Evolutionary conservation across 495 filamentous ascomycete genomes (phyloP).

Genomic region (Penicillium subrubescens): DNA sequence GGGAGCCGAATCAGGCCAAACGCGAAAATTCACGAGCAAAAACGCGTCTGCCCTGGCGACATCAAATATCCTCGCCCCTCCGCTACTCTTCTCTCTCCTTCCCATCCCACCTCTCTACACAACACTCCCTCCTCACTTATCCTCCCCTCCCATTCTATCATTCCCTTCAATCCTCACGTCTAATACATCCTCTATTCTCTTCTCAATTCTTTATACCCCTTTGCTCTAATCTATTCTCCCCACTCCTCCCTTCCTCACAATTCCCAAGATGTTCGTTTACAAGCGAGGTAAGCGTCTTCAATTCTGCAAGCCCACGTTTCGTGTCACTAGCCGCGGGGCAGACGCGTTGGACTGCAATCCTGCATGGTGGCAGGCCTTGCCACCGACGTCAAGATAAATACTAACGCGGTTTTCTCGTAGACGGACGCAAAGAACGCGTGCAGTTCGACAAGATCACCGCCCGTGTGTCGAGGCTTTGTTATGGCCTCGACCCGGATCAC

Average conservation of each 20-base stretch:
- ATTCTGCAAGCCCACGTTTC: background rate
- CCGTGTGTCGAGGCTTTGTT: slow-evolving; percentile 94
- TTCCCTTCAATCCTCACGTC: slow-evolving; percentile 1
- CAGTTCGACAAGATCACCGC: slow-evolving; percentile 99
- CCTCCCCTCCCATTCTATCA: slow-evolving; percentile 17
- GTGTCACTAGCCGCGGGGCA: slow-evolving; percentile 10
- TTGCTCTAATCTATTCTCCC: slow-evolving; percentile 17
- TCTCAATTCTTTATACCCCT: slow-evolving; percentile 18
- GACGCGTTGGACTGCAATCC: background rate
- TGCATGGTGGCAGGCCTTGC: slow-evolving; percentile 19
- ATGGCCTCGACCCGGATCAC: slow-evolving; percentile 93
- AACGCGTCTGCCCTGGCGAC: slow-evolving; percentile 42
- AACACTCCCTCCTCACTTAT: slow-evolving; percentile 21
- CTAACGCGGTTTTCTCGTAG: slow-evolving; percentile 50
- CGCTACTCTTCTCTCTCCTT: slow-evolving; percentile 30
- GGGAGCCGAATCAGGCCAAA: slow-evolving; percentile 37
- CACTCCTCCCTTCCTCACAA: slow-evolving; percentile 15
- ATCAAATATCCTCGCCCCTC: slow-evolving; percentile 48
- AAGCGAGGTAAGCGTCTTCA: slow-evolving; percentile 61
- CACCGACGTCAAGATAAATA: slow-evolving; percentile 24
- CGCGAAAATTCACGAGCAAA: slow-evolving; percentile 46
- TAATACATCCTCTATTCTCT: slow-evolving; percentile 7
- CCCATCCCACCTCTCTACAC: slow-evolving; percentile 24
- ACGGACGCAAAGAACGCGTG: slow-evolving; percentile 99
- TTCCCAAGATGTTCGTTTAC: slow-evolving; percentile 64